phyloP scores from a whole-genome alignment of 2,329 filamentous ascomycete genomes.

The Calcarisporium arbuscula region DNA sequence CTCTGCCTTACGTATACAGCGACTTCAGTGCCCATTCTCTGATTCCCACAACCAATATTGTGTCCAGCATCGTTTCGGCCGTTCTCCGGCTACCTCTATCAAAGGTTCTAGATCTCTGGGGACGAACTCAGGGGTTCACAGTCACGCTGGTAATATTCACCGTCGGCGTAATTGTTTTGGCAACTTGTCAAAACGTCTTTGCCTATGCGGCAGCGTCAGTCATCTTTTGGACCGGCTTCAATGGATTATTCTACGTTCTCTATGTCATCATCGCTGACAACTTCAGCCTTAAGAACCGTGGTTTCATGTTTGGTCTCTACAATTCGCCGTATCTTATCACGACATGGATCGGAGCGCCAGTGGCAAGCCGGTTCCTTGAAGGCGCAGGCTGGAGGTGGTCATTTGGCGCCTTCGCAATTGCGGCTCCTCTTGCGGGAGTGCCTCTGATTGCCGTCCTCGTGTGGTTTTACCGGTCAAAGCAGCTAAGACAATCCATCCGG shows the following conservation, averaged over 20 bases:
- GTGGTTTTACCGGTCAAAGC: too few species aligned
- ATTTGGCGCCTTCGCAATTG: constrained; percentile 56
- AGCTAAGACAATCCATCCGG: too few species aligned
- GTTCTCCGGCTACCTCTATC: too few species aligned
- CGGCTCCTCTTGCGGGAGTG: constrained; percentile 44
- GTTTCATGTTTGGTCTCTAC: constrained; percentile 31
- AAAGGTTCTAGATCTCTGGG: constrained; percentile 58
- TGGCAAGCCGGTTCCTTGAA: constrained; percentile 21
- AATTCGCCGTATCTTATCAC: constrained; percentile 40
- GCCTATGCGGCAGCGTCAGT: too few species aligned
- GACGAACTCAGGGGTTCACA: constrained; percentile 53
- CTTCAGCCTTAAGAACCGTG: constrained; percentile 32
- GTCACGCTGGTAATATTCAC: constrained; percentile 44
- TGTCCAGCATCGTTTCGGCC: too few species aligned
- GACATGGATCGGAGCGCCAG: constrained; percentile 30
- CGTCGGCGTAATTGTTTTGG: constrained; percentile 52
- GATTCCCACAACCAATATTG: too few species aligned
- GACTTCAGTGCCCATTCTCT: too few species aligned
- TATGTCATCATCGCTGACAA: constrained; percentile 62
- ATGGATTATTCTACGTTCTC: constrained; percentile 55
- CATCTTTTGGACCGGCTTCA: too few species aligned
- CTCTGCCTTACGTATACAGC: too few species aligned
- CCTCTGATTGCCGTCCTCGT: too few species aligned
- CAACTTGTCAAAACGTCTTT: too few species aligned
- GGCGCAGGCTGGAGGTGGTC: constrained; percentile 32